Base-by-base conservation (phyloP, 176 grass and related monocot species). In the Carex scoparia region DNA sequence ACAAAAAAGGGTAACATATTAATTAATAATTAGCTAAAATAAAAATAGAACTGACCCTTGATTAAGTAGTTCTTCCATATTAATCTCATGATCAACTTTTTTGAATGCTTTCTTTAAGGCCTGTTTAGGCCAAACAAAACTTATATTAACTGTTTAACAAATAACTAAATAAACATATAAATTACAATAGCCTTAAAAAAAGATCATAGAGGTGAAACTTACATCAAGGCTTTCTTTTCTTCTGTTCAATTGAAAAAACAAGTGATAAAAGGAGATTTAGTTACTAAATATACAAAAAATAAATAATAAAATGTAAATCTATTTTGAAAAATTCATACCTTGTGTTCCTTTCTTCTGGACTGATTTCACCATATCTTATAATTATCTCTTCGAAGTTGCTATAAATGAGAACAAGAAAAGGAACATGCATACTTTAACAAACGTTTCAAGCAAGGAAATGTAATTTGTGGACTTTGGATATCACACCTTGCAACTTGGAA, bases 91-190 rank as follows among this genome's bases (percentile, higher is more conserved):
- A n/a, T 82, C 37, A 13, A 44, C 62, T 8, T 65, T 65, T 66
- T 65, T 82, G 10, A 82, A 82, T 65, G 80, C 51, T 65, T 67
- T 82, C 38, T 28, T 82, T 40, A 82, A 82, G 14, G 80, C 80
- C 80, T 82, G 10, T 82, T 66, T 82, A 82, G 37, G 15, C 48
- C 12, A 2, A 64, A 48, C 23, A 82, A 51, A 38, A 64, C 5
- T 10, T 82, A 28, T 4, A 64, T 6, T 30, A 82, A 32, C 13
- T 66, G 37, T 14, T 42, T 32, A 56, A 1, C 5, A 35, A 38
- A 38, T 0, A 38, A 38, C 4, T 38, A 38, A 27, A 32, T 56
- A 78, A 53, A 28, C 7, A 78, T 23, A 56, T 12, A 51, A 28
- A 57, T 78, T 53, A 27, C n/a, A 78, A 18, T 78, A 73, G 27